These are phyloP conservation scores for Trametes punicea DNA, from an alignment of 768 basidiomycete species.

Conservation along the genomic window DNA sequence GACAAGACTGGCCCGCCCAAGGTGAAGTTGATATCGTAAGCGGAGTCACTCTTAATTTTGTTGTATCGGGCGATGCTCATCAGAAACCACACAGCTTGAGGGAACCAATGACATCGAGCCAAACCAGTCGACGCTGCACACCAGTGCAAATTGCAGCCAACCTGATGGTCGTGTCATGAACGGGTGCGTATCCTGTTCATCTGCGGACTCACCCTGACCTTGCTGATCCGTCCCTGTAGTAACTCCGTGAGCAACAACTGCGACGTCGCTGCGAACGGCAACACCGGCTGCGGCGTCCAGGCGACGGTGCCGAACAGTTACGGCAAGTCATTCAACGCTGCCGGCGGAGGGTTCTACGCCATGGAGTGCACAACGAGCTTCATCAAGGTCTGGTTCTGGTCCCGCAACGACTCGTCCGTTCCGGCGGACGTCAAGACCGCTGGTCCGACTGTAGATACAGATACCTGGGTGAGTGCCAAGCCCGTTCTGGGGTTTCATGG, in stretches of 20 bases:
- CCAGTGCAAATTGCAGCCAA: conserved; percentile 55
- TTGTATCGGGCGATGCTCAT: background rate
- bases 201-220: background rate
- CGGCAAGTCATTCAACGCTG: conserved; percentile 54
- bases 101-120: conserved; percentile 55
- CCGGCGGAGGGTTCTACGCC: conserved; percentile 65
- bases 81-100: conserved; percentile 32
- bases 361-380: conserved; percentile 53
- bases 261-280: conserved; percentile 43
- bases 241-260: conserved; percentile 44
- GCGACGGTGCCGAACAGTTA: conserved; percentile 40
- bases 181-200: conserved; percentile 35
- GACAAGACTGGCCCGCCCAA: conserved; percentile 46
- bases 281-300: conserved; percentile 56
- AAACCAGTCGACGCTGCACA: conserved; percentile 56
- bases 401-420: conserved; percentile 41
- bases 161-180: conserved; percentile 37
- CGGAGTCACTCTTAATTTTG: background rate
- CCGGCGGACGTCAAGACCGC: conserved; percentile 48
- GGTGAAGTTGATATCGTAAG: conserved; percentile 41
- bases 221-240: background rate
- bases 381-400: conserved; percentile 75
- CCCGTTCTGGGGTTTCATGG: background rate
- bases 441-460: conserved; percentile 42
- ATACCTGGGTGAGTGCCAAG: conserved; percentile 45